phyloP scores from a whole-genome alignment of 352 stramenopile genomes.

The Pythium chondricola region DNA sequence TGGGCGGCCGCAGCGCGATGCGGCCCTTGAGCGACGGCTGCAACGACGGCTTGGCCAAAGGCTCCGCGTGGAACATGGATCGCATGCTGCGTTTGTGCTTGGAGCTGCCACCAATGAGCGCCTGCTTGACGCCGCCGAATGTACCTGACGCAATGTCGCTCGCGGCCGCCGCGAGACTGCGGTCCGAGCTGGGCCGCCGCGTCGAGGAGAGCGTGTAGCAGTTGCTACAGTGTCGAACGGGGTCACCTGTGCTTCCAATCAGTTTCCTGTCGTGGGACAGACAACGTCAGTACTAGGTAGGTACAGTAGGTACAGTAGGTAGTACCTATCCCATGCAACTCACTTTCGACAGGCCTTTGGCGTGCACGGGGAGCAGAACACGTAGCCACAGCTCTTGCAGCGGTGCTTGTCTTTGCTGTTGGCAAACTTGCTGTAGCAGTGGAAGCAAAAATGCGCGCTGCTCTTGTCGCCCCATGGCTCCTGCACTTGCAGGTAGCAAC shows the following conservation, averaged over 20 bases:
- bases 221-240: slow-evolving; percentile 62
- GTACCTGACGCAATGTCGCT: slow-evolving; percentile 13
- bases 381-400: slow-evolving; percentile 80
- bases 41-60: slow-evolving; percentile 10
- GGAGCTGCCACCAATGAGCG: slow-evolving; percentile 11
- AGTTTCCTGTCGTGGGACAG: slow-evolving; percentile 39
- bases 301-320: neutral
- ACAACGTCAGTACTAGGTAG: neutral
- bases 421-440: slow-evolving; percentile 53
- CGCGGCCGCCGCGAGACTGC: slow-evolving; percentile 26
- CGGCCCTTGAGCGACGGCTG: slow-evolving; percentile 59
- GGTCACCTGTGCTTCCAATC: slow-evolving; percentile 41
- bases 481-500: slow-evolving; percentile 69
- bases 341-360: slow-evolving; percentile 68
- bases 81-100: slow-evolving; percentile 42
- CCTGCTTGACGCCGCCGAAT: slow-evolving; percentile 4
- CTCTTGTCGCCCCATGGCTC: slow-evolving; percentile 77
- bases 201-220: slow-evolving; percentile 79
- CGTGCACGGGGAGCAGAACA: slow-evolving; percentile 74
- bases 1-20: slow-evolving; percentile 56
- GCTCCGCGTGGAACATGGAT: slow-evolving; percentile 50
- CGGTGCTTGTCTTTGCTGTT: slow-evolving; percentile 62
- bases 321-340: slow-evolving; percentile 3
- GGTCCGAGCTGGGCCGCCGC: slow-evolving; percentile 50
- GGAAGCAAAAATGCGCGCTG: slow-evolving; percentile 62